A percentile compares a stretch with the other conserved stretches of the same genome.
These are phyloP conservation scores for Sesbania bispinosa DNA, from an alignment of 306 rosid genomes.

Conservation along the genomic window DNA sequence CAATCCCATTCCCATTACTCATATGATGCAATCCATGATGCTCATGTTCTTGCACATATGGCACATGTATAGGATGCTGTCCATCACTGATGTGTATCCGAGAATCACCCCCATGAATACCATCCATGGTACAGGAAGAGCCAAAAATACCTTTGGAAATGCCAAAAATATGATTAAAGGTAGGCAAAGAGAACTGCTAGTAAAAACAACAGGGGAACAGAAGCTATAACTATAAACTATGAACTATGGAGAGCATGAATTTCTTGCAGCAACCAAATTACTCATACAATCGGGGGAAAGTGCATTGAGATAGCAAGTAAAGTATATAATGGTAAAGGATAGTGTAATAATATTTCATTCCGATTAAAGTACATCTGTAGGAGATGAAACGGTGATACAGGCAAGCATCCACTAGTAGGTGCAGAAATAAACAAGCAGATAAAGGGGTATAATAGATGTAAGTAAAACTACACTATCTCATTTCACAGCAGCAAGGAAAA, in stretches of 20 bases:
- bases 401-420: not conserved
- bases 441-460: not conserved
- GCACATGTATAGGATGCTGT: constrained; percentile 48
- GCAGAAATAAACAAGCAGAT: not conserved
- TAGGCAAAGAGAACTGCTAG: not conserved
- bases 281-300: constrained; percentile 5
- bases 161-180: constrained; percentile 11
- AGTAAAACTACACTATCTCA: not conserved
- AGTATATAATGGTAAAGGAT: not conserved
- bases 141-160: constrained; percentile 28
- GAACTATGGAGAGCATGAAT: not conserved
- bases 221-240: not conserved
- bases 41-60: constrained; percentile 54
- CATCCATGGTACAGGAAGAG: constrained; percentile 47
- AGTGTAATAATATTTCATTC: constrained; percentile 7
- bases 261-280: not conserved
- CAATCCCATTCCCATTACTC: constrained; percentile 54
- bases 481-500: constrained; percentile 7
- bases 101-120: constrained; percentile 47
- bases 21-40: constrained; percentile 56
- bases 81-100: constrained; percentile 44
- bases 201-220: not conserved
- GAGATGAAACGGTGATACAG: not conserved
- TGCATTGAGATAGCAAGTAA: constrained; percentile 7
- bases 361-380: not conserved